These are phyloP conservation scores for Pyrrhoderma noxium DNA, from an alignment of 1,284 basidiomycete genomes.

Conservation along the genomic window DNA sequence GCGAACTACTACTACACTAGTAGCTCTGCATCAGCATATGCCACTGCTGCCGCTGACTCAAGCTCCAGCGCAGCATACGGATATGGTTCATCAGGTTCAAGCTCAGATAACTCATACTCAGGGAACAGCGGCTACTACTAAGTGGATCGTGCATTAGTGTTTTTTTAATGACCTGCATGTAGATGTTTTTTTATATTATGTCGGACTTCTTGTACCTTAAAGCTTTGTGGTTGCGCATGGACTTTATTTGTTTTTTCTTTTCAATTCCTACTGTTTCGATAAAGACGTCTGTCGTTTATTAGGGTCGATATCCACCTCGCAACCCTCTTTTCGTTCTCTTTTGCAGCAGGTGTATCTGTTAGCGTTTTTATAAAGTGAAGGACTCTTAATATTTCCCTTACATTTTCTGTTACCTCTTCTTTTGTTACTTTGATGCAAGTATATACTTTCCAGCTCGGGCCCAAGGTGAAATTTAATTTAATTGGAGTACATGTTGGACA, in stretches of 20 bases:
- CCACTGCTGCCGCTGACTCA: background rate
- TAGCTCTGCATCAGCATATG: conserved; percentile 11
- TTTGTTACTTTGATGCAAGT: no score
- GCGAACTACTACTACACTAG: conserved; percentile 21
- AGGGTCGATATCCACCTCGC: no score
- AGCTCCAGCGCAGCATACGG: conserved; percentile 2
- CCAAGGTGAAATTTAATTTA: no score
- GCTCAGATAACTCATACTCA: conserved; percentile 4
- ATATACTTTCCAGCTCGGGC: no score
- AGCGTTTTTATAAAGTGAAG: no score
- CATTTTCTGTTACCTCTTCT: no score
- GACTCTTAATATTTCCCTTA: no score
- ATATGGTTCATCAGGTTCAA: background rate
- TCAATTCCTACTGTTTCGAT: no score
- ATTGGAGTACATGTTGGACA: no score
- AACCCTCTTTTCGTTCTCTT: no score
- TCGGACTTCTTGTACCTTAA: conserved; percentile 4
- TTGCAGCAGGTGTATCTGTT: no score
- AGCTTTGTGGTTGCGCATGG: background rate
- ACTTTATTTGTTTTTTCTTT: background rate
- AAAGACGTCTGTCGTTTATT: no score
- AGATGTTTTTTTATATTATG: background rate
- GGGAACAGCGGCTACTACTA: conserved; percentile 10
- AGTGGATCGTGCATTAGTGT: background rate
- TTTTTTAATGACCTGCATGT: conserved; percentile 4